Evolutionary conservation across 2,329 filamentous ascomycete genomes (phyloP).

Genomic region (Pyrenophora tritici-repentis): DNA sequence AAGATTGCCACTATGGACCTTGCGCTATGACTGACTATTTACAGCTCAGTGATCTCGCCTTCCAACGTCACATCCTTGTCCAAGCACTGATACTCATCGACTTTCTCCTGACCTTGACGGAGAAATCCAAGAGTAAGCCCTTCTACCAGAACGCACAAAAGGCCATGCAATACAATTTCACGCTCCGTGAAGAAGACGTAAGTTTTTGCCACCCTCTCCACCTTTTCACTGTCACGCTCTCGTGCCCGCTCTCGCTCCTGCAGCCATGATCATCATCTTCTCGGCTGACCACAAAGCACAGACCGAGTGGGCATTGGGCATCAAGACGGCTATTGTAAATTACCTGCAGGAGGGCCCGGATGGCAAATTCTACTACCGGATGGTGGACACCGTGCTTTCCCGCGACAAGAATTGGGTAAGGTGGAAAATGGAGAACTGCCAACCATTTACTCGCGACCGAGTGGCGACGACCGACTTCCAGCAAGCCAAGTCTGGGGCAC

Average conservation of each 20-base stretch:
- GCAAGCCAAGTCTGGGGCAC: conserved; percentile 68
- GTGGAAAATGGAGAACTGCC: conserved; percentile 96
- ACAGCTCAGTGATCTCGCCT: conserved; percentile 89
- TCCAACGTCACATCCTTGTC: conserved; percentile 90
- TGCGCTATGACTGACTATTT: conserved; percentile 35
- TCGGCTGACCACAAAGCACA: conserved; percentile 51
- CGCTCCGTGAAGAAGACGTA: conserved; percentile 81
- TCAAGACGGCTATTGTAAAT: conserved; percentile 76
- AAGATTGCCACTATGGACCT: conserved; percentile 19
- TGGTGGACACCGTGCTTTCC: conserved; percentile 94
- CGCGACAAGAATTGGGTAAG: conserved; percentile 98
- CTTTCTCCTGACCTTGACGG: conserved; percentile 88
- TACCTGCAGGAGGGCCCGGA: conserved; percentile 82
- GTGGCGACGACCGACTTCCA: conserved; percentile 72
- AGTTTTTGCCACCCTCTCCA: conserved; percentile 45
- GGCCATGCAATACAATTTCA: conserved; percentile 81
- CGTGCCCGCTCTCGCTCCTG: conserved; percentile 22
- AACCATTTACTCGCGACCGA: conserved; percentile 77
- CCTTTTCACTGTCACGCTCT: conserved; percentile 17
- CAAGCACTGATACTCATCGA: conserved; percentile 94
- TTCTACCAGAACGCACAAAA: conserved; percentile 75
- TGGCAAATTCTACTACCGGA: conserved; percentile 91
- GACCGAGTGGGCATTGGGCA: conserved; percentile 82
- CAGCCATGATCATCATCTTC: conserved; percentile 30
- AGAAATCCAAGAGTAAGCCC: conserved; percentile 79